Evolutionary conservation across 257 asterid species (phyloP), one percentile per base, ranked within the genome.

Genomic region (Fraxinus anomala): DNA sequence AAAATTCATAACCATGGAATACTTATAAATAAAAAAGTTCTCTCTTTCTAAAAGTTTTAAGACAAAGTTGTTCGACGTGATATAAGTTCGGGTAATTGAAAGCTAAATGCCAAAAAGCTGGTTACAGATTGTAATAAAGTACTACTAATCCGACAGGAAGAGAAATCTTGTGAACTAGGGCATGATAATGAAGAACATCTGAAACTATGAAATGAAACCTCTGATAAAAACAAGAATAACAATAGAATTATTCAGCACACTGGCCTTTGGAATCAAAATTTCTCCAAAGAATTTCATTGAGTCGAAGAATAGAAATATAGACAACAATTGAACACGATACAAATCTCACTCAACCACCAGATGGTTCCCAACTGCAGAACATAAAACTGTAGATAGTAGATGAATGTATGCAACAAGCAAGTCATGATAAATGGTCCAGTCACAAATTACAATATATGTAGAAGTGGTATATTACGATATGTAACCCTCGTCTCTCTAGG

Each of bases 251-350:
- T 75, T 54, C 30, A 68, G 8, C 70, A 80, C 51, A 56, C 36
- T 47, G 65, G 47, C 68, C 71, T 68, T 59, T 33, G 78, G 21
- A 61, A 70, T 73, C 82, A 77, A 82, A 80, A 85, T 56, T 77
- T 68, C 23, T 36, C 59, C 80, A 82, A 82, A 80, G 44, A 85
- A 83, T 59, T 23, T 51, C 47, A 71, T 33, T 36, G 37, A 33
- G 75, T 72, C 74, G 72, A 80, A 75, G 63, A 68, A 73, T 17
- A 37, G 26, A 56, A 70, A 79, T 54, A 34, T 47, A 54, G 23
- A 54, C 79, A 80, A 54, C 69, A 54, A 65, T 21, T 30, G 42
- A 77, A 74, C 69, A 74, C 26, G 3, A 0, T 21, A 61, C 70
- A 42, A 19, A 44, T 67, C 69, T 81, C 83, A 76, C 78, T 49